Base-by-base conservation (phyloP, 2,329 filamentous ascomycete genomes). In the Pseudogymnoascus sp. region DNA sequence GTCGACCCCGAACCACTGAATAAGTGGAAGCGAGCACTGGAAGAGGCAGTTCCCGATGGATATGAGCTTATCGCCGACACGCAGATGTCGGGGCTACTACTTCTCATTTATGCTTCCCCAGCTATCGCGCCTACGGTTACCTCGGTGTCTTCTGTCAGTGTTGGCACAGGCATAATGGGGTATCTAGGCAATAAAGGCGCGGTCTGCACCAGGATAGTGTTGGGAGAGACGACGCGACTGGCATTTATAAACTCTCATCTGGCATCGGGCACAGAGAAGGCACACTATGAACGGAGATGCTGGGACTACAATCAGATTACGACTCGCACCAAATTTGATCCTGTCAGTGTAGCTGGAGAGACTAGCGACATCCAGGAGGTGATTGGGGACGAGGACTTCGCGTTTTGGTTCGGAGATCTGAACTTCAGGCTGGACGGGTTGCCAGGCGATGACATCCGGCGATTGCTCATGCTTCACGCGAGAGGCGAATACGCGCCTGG, bases 161-260 rank as follows among this genome's bases (percentile, higher is more conserved):
- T 97, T 6, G 93, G 93, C 0, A 99, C 95, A 0, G 95, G 95
- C 0, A 75, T 97, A 45, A 84, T 96, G 75, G 93, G 93, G 0
- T 96, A 96, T 71, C 88, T 97, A 79, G 95, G 95, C 8, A 99
- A 99, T 75, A 99, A 99, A 74, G 95, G 95, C 1, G 93, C 90
- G 3, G 88, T 96, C 0, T 85, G 88, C 2, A 89, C 89, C 3
- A 84, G 93, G 18, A 79, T 99, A 3, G 81, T 99, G 0, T 78
- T 99, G 0, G 95, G 93, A 1, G 95, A 97, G 73, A 92, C 92
- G 0, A 97, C 95, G 0, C 84, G 89, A 31, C 77, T 99, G 62
- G 88, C 95, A 23, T 97, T 99, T 73, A 81, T 97, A 67, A 96
- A 99, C 74, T 91, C 86, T 63, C 95, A 99, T 76, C 81, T 99